A percentile compares a stretch with the other conserved stretches of the same genome.
Conservation (phyloP, 805 yeast species). For the Lipomyces mesembrius region DNA sequence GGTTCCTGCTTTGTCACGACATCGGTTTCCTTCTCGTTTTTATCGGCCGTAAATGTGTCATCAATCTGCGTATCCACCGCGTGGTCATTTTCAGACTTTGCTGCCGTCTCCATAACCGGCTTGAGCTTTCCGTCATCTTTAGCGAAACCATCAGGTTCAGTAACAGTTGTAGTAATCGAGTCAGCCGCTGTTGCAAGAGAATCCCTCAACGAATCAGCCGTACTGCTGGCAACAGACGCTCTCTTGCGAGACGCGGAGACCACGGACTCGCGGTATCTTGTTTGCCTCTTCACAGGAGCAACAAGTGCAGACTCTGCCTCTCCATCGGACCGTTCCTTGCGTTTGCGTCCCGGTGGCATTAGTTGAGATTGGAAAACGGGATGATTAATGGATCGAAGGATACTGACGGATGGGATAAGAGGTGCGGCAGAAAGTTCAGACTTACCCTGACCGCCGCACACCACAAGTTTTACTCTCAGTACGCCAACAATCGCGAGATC, state of each 20-base stretch:
- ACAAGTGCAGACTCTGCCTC: constrained; percentile 8
- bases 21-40: neutral
- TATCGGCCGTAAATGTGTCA: neutral
- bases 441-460: neutral
- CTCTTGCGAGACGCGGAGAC: constrained; percentile 1
- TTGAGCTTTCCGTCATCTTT: constrained; percentile 4
- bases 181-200: neutral
- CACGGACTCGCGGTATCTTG: neutral
- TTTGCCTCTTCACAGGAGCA: constrained; percentile 17
- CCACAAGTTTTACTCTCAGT: no score
- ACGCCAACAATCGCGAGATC: no score
- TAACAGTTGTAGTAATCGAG: constrained; percentile 18
- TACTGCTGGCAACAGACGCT: constrained; percentile 8
- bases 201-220: constrained; percentile 8
- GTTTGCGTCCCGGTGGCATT: constrained; percentile 25
- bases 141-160: constrained; percentile 26
- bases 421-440: neutral
- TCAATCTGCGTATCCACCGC: constrained; percentile 19
- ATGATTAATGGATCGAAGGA: neutral
- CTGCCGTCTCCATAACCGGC: neutral
- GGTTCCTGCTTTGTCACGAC: neutral
- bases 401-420: neutral
- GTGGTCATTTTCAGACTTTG: neutral
- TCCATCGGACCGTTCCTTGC: constrained; percentile 19
- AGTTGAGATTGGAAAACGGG: neutral